These are phyloP conservation scores for Penicillium freii DNA, from an alignment of 2,329 filamentous ascomycete species.

Conservation along the genomic window DNA sequence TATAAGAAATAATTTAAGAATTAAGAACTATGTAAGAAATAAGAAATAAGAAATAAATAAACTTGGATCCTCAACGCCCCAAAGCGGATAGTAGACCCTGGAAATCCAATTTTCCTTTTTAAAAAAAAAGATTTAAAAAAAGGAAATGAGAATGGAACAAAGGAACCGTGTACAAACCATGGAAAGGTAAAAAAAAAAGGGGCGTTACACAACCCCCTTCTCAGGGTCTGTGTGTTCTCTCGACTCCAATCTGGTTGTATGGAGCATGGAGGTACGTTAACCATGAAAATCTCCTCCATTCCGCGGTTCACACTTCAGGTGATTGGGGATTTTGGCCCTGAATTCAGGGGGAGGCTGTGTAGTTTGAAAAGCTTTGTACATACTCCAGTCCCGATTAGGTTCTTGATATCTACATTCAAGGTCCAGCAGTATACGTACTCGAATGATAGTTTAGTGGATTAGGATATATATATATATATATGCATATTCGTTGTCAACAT, in stretches of 20 bases:
- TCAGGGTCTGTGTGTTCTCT: conserved; percentile 19
- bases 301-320: conserved; percentile 8
- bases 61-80: conserved; percentile 8
- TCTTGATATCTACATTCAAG: background rate
- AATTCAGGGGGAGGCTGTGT: conserved; percentile 30
- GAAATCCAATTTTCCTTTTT: conserved; percentile 12
- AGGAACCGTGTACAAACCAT: background rate
- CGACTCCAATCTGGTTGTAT: background rate
- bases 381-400: conserved; percentile 3
- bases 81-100: conserved; percentile 18
- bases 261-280: background rate
- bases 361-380: conserved; percentile 5
- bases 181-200: conserved; percentile 8
- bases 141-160: background rate
- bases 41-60: conserved; percentile 15
- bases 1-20: background rate
- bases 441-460: background rate
- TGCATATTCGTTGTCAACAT: no score
- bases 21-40: background rate
- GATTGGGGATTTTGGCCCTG: conserved; percentile 9
- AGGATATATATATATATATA: background rate
- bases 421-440: background rate
- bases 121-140: background rate
- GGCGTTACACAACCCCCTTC: conserved; percentile 12
- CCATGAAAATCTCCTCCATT: conserved; percentile 14